Base-by-base conservation (phyloP, 2,329 filamentous ascomycete genomes). In the Didymella segeticola region DNA sequence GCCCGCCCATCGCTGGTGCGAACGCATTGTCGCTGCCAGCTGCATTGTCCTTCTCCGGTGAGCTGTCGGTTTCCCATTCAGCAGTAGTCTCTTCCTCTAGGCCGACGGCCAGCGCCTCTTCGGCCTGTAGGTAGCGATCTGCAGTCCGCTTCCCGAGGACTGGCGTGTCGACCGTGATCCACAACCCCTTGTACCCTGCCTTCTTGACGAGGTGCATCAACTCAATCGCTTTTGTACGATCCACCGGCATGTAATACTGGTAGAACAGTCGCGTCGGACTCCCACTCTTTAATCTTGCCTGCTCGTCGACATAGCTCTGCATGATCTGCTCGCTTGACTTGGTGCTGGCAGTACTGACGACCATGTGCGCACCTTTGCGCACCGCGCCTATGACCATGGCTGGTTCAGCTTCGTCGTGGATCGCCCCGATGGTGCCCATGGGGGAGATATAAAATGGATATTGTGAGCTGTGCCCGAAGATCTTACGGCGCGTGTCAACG, bases 1-100 rank as follows among this genome's bases (percentile, higher is more conserved):
- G 78, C 74, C 23, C 83, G 64, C 66, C 87, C 85, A 64, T 88
- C 80, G 72, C 83, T 83, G 25, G 74, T 66, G 10, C 83, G 82
- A 80, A 86, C 81, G 54, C 82, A 74, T 48, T 86, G 67, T 17
- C 83, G 79, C 49, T 86, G 63, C 10, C 83, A 77, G 2, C 80
- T 29, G 45, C 45, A 10, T 54, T 54, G 14, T 54, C 51, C 23
- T 49, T 54, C 17, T 54, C 27, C 5, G 51, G 34, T 7, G 39
- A 17, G 23, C 39, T 54, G 14, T 54, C 46, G 4, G 54, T 50
- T 79, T 26, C 85, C 85, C 59, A 84, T 79, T 39, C 70, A 61
- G 67, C 85, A 19, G 77, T 77, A 0, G 77, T 76, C 54, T 76
- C 76, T 33, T 79, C 82, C 12, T 76, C 79, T 71, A 85, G 80